phyloP scores from a whole-genome alignment of 2,329 filamentous ascomycete species.

The Dactylellina sp. region DNA sequence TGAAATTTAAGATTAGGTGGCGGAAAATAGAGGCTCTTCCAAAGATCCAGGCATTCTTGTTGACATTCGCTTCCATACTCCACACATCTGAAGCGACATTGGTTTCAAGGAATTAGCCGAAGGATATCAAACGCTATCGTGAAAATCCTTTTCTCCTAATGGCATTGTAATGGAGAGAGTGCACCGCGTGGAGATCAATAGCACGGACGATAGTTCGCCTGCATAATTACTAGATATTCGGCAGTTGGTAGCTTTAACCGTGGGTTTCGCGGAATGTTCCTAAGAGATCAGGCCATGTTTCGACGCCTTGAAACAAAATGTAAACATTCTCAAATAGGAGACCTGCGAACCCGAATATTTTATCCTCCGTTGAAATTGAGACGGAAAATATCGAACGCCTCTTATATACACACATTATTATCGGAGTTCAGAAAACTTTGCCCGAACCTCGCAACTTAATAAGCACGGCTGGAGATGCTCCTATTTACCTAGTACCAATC shows the following conservation, averaged over 20 bases:
- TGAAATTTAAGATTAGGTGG: slow-evolving; percentile 1
- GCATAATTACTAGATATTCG: slow-evolving; percentile 2
- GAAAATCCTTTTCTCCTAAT: slow-evolving; percentile 25
- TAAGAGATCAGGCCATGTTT: slow-evolving; percentile 7
- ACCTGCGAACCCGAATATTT: background rate
- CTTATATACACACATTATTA: too few species aligned
- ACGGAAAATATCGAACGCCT: too few species aligned
- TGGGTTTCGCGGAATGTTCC: background rate
- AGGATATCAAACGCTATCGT: slow-evolving; percentile 10
- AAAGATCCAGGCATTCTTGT: background rate
- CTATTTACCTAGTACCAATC: slow-evolving; percentile 7
- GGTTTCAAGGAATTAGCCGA: slow-evolving; percentile 56
- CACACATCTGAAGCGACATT: slow-evolving; percentile 44
- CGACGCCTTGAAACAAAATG: slow-evolving; percentile 1
- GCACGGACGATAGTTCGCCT: background rate
- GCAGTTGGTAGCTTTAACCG: slow-evolving; percentile 24
- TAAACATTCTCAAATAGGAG: slow-evolving; percentile 28
- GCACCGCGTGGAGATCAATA: background rate
- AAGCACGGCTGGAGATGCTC: slow-evolving; percentile 46
- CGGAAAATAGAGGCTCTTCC: slow-evolving; percentile 24
- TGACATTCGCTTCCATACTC: slow-evolving; percentile 44
- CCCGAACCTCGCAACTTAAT: slow-evolving; percentile 1
- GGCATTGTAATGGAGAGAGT: background rate
- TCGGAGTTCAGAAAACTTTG: background rate
- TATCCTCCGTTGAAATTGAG: background rate